Conservation (phyloP, 2,329 filamentous ascomycete genomes). For the Harringtonia aguacate region DNA sequence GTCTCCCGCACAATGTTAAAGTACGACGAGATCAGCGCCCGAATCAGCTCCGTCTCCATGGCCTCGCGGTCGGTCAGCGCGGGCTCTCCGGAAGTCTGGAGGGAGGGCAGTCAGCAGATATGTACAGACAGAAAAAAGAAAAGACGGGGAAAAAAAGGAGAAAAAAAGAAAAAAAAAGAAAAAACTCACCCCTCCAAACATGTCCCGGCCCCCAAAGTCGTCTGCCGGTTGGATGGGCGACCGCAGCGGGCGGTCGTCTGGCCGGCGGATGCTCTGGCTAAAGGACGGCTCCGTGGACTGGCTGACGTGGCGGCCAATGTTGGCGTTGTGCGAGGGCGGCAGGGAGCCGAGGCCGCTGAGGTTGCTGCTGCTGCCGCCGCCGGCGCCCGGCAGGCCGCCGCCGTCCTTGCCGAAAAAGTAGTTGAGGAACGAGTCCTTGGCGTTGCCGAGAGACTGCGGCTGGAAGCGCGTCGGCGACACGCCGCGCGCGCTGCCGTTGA, state of each 20-base stretch:
- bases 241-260: conserved; percentile 47
- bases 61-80: conserved; percentile 91
- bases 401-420: conserved; percentile 99
- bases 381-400: conserved; percentile 27
- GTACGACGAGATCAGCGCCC: conserved; percentile 92
- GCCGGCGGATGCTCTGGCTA: conserved; percentile 70
- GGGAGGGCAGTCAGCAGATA: no score
- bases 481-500: conserved; percentile 48
- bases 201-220: conserved; percentile 15
- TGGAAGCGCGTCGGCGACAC: conserved; percentile 53
- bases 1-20: conserved; percentile 98
- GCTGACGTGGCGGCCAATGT: conserved; percentile 55
- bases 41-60: conserved; percentile 95
- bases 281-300: conserved; percentile 73
- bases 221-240: conserved; percentile 26
- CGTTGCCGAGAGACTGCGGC: conserved; percentile 46
- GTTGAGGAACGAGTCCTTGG: conserved; percentile 87
- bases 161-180: background rate
- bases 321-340: conserved; percentile 25
- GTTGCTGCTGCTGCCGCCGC: conserved; percentile 3
- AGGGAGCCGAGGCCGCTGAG: background rate
- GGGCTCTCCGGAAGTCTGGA: conserved; percentile 55
- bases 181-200: conserved; percentile 29
- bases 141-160: background rate
- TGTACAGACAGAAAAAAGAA: conserved; percentile 2